These are phyloP conservation scores for Heliamphora exappendiculata DNA, from an alignment of 148 eudicot species.

Conservation along the genomic window DNA sequence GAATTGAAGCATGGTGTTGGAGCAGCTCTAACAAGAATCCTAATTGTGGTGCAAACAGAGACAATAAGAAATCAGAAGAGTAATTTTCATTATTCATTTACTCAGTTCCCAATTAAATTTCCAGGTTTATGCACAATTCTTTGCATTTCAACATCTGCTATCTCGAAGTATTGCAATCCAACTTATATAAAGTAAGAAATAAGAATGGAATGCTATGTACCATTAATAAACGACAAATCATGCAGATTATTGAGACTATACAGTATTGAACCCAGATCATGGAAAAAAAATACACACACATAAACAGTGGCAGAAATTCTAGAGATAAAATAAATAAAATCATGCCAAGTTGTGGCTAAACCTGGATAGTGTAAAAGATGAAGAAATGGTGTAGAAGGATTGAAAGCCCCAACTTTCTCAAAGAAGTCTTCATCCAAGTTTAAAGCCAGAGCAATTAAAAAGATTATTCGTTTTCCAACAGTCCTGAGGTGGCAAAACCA, in stretches of 20 bases:
- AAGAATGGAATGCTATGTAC: not conserved
- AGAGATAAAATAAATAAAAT: not conserved
- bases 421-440: slow-evolving; percentile 64
- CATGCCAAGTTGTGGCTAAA: slow-evolving; percentile 9
- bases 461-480: slow-evolving; percentile 41
- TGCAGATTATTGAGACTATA: not conserved
- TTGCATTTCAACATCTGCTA: not conserved
- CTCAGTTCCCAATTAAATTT: not conserved
- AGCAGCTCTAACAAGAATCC: not conserved
- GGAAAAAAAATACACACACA: not conserved
- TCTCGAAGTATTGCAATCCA: not conserved
- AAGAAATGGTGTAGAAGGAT: slow-evolving; percentile 46
- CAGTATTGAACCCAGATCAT: not conserved
- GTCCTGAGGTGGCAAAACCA: slow-evolving; percentile 35
- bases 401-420: slow-evolving; percentile 42
- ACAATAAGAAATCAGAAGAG: not conserved
- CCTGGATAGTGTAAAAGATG: slow-evolving; percentile 86
- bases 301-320: not conserved
- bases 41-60: not conserved
- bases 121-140: not conserved
- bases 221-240: not conserved
- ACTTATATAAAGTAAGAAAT: not conserved
- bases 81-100: not conserved
- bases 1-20: not conserved
- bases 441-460: slow-evolving; percentile 58